Evolutionary conservation across 2,329 filamentous ascomycete genomes (phyloP), one percentile per base, ranked within the genome.

Genomic region (Lachnellula willkommii): DNA sequence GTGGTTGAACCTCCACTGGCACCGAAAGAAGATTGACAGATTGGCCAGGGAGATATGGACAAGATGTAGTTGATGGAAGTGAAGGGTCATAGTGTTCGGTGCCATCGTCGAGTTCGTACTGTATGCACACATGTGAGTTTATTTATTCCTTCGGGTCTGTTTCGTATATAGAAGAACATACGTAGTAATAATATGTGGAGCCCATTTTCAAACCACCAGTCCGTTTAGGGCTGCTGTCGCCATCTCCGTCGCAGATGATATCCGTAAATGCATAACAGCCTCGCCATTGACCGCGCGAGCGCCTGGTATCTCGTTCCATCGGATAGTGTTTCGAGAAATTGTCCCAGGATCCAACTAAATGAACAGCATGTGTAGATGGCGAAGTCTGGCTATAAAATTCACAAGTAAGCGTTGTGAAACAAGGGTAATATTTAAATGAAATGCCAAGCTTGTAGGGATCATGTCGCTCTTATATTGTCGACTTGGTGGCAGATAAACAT

Each of bases 151-250:
- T 54, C 24, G 20, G 12, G 9, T 73, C 52, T 71, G 71, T 68
- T 60, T 63, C 55, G 36, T 58, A 59, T 54, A 60, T 63, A 55
- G 47, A 59, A 60, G 48, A 46, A 79, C 88, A 74, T 77, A 95
- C 90, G 74, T 94, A 96, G 77, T 95, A 97, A 80, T 93, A 96
- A 73, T 96, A 96, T 15, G 87, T 94, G 58, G 88, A 84, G 46
- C 92, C 92, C 89, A 96, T 96, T 72, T 88, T 94, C 61, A 96
- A 79, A 52, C 88, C 92, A 56, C 91, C 91, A 63, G 82, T 82
- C 65, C 90, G 82, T 65, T 82, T 83, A 36, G 77, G 74, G 24
- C 71, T 72, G 51, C 74, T 77, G 63, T 75, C 71, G 48, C 76
- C 72, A 49, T 77, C 70, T 55, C 90, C 89, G 72, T 95, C 90